A percentile compares a stretch with the other conserved stretches of the same genome.
Conservation (phyloP, 176 grass and related monocot genomes). For the Canna indica region DNA sequence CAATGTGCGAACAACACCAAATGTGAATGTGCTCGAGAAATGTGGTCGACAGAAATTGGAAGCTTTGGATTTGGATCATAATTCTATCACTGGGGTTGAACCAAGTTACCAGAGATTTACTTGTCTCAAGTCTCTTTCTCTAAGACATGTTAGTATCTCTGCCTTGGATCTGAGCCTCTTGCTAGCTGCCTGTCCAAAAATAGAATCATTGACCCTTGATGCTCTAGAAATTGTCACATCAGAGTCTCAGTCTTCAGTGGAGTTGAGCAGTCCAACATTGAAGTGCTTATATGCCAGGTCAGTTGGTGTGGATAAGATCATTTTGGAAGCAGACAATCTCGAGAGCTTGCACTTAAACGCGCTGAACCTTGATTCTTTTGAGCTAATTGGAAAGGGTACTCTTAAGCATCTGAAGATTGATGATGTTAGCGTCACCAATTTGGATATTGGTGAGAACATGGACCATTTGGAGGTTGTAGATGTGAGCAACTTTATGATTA, state of each 20-base stretch:
- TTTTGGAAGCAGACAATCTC: constrained; percentile 89
- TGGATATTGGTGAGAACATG: constrained; percentile 80
- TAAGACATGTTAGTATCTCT: constrained; percentile 82
- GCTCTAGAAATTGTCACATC: constrained; percentile 87
- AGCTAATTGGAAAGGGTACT: constrained; percentile 74
- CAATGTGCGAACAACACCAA: constrained; percentile 68
- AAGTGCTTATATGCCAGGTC: constrained; percentile 73
- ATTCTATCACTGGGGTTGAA: constrained; percentile 75
- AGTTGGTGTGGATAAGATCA: constrained; percentile 71
- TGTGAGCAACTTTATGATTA: constrained; percentile 83
- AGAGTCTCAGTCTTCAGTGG: constrained; percentile 65
- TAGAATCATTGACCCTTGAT: constrained; percentile 84
- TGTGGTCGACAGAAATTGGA: constrained; percentile 75
- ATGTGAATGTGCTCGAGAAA: constrained; percentile 84
- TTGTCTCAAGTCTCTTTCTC: constrained; percentile 79
- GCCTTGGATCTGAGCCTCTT: constrained; percentile 76
- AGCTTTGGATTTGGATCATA: constrained; percentile 84
- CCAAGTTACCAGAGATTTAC: constrained; percentile 92
- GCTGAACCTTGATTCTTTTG: constrained; percentile 93
- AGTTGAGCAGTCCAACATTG: constrained; percentile 66
- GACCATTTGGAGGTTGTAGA: constrained; percentile 78
- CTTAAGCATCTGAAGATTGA: constrained; percentile 85
- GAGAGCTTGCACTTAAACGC: constrained; percentile 72
- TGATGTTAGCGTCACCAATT: constrained; percentile 89
- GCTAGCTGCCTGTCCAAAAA: constrained; percentile 67